Evolutionary conservation across 441 rosid genomes (phyloP), one percentile per base, ranked within the genome.

Genomic region (Bocquillonia castaneifolia): DNA sequence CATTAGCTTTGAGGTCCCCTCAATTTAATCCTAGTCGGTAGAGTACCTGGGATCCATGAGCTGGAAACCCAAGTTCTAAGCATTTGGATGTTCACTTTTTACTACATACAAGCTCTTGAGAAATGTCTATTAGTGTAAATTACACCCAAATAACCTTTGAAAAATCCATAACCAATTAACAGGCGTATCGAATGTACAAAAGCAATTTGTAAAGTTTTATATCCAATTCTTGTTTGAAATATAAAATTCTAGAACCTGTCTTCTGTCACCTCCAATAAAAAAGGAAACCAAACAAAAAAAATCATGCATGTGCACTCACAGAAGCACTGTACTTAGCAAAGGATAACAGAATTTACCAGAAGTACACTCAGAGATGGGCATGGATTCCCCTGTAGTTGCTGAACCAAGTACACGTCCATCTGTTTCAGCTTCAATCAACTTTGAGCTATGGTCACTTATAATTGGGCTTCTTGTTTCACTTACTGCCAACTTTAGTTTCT

Each of bases 401-500:
- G 81, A 73, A 59, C 52, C 5, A 60, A 56, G 67, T 36, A 65
- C 68, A 31, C 68, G 68, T 64, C 76, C 72, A 70, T 76, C 79
- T 64, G 63, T 69, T 15, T 34, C 72, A 53, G 64, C 29, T 53
- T 54, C 72, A 40, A 68, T 52, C 23, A 45, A 59, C 54, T 77
- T 75, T 6, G 66, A 75, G 62, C 74, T 76, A 67, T 59, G 76
- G 31, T 59, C 74, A 53, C 55, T 66, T 9, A 53, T 47, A 61
- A 10, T 37, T 28, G 63, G 60, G 52, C 55, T 59, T n/a, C 54
- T 57, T 53, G 59, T 58, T 72, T 67, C 76, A 2, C 20, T 58
- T 28, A 20, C 62, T 0, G 26, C 72, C 57, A 78, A 69, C 68
- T 69, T 79, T 74, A 69, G 88, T 63, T 72, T 78, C 81, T 81